These are phyloP conservation scores for Ulota crispa DNA, from an alignment of 225 moss, liverwort and hornwort genomes.

Conservation along the genomic window DNA sequence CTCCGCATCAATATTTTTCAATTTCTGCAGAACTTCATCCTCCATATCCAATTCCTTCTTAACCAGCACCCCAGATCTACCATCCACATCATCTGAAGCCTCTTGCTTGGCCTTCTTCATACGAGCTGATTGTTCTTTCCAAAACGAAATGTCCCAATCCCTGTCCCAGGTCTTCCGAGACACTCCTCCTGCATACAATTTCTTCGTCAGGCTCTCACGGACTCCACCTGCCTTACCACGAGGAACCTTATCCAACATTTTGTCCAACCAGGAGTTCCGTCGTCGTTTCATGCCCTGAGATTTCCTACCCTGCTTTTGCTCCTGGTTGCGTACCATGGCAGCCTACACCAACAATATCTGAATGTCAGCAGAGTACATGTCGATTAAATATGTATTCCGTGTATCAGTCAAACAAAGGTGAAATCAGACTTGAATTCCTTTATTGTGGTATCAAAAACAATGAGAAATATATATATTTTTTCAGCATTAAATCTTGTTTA, in stretches of 20 bases:
- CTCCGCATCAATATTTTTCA: slow-evolving; percentile 33
- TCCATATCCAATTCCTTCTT: slow-evolving; percentile 44
- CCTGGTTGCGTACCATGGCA: slow-evolving; percentile 68
- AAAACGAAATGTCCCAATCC: slow-evolving; percentile 98
- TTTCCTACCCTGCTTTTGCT: slow-evolving; percentile 54
- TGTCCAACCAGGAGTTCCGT: slow-evolving; percentile 64
- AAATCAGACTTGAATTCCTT: background rate
- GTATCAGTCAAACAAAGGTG: background rate
- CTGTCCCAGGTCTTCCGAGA: slow-evolving; percentile 85
- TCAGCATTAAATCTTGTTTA: background rate
- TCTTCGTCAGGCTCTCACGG: slow-evolving; percentile 76
- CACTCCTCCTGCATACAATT: slow-evolving; percentile 85
- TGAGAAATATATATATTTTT: background rate
- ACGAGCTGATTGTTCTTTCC: slow-evolving; percentile 82
- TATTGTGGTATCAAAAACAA: background rate
- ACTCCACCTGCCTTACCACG: slow-evolving; percentile 72
- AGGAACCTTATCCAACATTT: slow-evolving; percentile 67
- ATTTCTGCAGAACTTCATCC: slow-evolving; percentile 29
- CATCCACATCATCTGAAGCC: slow-evolving; percentile 52
- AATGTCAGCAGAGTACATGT: slow-evolving; percentile 24
- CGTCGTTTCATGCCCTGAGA: slow-evolving; percentile 47
- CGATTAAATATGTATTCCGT: background rate
- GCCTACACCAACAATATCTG: slow-evolving; percentile 44
- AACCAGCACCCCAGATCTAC: slow-evolving; percentile 33
- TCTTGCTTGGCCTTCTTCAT: slow-evolving; percentile 65